These are phyloP conservation scores for Ogataea thermomethanolica DNA, from an alignment of 805 yeast genomes.

Conservation along the genomic window DNA sequence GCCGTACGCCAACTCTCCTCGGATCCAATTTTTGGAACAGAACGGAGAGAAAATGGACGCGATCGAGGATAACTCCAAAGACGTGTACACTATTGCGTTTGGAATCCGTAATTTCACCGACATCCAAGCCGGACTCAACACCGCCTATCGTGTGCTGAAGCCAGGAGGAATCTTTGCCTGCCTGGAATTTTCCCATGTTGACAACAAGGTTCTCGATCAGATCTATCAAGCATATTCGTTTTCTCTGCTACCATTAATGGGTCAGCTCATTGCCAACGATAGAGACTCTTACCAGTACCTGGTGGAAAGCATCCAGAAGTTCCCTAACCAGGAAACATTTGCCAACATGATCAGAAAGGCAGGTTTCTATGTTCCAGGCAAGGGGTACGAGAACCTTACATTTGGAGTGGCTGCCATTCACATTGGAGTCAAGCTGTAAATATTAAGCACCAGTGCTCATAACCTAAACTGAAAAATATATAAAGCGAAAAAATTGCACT, in stretches of 20 bases:
- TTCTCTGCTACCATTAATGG: slow-evolving; percentile 86
- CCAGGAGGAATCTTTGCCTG: slow-evolving; percentile 99
- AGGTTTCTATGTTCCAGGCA: slow-evolving; percentile 86
- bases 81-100: slow-evolving; percentile 93
- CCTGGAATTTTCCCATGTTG: slow-evolving; percentile 90
- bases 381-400: slow-evolving; percentile 90
- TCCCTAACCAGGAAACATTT: slow-evolving; percentile 90
- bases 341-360: slow-evolving; percentile 90
- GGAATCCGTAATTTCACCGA: slow-evolving; percentile 97
- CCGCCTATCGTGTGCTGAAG: slow-evolving; percentile 93
- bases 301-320: slow-evolving; percentile 88
- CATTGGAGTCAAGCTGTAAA: slow-evolving; percentile 81
- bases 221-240: slow-evolving; percentile 87
- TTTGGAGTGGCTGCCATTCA: slow-evolving; percentile 96
- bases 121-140: slow-evolving; percentile 86
- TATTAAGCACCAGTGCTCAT: slow-evolving; percentile 4
- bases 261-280: slow-evolving; percentile 92
- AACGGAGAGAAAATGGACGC: slow-evolving; percentile 88
- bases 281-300: slow-evolving; percentile 94
- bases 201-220: slow-evolving; percentile 69
- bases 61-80: slow-evolving; percentile 84
- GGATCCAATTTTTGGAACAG: slow-evolving; percentile 82
- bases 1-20: slow-evolving; percentile 60
- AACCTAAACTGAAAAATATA: background rate
- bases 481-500: slow-evolving; percentile 4